Percentiles rank a stretch among this genome's conserved stretches.
phyloP scores from a whole-genome alignment of 257 asterid species.

The Solanum clarkiae region DNA sequence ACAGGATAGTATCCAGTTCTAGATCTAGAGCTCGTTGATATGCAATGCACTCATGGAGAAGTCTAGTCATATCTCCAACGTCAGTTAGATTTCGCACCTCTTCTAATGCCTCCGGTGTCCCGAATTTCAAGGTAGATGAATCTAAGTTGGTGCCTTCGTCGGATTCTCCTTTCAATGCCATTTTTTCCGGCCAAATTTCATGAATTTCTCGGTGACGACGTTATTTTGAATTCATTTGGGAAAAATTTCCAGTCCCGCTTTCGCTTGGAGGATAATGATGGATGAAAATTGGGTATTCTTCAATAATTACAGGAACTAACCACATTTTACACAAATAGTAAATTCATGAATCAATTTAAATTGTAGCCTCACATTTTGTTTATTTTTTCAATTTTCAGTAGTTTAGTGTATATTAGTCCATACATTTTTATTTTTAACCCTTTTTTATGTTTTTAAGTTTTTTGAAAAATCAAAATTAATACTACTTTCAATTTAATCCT shows the following conservation, averaged over 20 bases:
- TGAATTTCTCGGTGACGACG: background rate
- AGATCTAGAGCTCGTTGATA: constrained; percentile 77
- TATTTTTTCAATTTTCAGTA: no score
- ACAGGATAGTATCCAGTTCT: constrained; percentile 61
- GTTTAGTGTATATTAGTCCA: no score
- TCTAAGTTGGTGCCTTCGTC: background rate
- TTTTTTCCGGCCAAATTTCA: background rate
- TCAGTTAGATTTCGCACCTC: constrained; percentile 64
- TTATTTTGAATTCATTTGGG: background rate
- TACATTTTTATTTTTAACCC: no score
- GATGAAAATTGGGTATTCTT: background rate
- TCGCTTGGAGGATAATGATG: background rate
- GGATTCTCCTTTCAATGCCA: background rate
- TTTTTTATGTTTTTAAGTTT: no score
- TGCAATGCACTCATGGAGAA: constrained; percentile 88
- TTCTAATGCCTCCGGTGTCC: constrained; percentile 50
- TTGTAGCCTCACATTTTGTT: background rate
- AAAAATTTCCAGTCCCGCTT: background rate
- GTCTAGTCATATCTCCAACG: constrained; percentile 83
- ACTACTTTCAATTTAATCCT: no score
- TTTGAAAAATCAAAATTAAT: no score
- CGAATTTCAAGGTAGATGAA: constrained; percentile 33
- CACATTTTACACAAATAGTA: background rate
- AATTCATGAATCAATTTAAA: background rate
- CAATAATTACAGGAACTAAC: background rate